Evolutionary conservation across 352 stramenopile species (phyloP), one percentile per base, ranked within the genome.

Genomic region (Pythium periplocum): DNA sequence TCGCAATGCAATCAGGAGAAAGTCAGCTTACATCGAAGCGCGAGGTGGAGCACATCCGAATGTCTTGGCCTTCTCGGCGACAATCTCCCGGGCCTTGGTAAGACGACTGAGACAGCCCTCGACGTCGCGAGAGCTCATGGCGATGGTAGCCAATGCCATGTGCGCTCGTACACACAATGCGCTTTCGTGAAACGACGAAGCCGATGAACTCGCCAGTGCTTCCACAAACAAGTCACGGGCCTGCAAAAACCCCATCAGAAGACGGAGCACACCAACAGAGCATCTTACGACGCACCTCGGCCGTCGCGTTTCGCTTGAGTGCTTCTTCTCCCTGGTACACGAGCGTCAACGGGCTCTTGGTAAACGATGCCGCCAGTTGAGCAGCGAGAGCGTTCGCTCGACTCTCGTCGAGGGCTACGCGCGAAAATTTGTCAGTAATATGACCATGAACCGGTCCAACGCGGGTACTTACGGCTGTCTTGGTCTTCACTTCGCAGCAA

Each of bases 401-500:
- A 4, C 35, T 43, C 7, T 31, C 36, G 33, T 51, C 47, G 12
- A 65, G 45, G 2, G 57, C 55, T 68, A 36, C 32, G 42, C 34
- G 42, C 3, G n/a, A 2, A 35, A 10, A 51, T 12, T 34, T 37
- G 39, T 41, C 6, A 53, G 9, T 51, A 45, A 37, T 10, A 56
- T 37, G n/a, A 40, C n/a, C 26, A 48, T 12, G 38, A 11, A 8
- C 35, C 50, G 17, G 17, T 45, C n/a, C 30, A 45, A 59, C 11
- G 9, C 30, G 30, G 41, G 4, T 30, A 52, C 2, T 55, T 69
- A 95, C 84, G 75, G 5, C 66, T 81, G 47, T 89, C 78, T 17
- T 64, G 38, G 50, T 95, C 84, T 55, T 95, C 84, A 1, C 68
- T 80, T 47, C 84, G 82, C 42, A 91, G 57, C 35, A 95, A 56